phyloP scores from a whole-genome alignment of 2,329 filamentous ascomycete species.

The Ophiobolus disseminans region DNA sequence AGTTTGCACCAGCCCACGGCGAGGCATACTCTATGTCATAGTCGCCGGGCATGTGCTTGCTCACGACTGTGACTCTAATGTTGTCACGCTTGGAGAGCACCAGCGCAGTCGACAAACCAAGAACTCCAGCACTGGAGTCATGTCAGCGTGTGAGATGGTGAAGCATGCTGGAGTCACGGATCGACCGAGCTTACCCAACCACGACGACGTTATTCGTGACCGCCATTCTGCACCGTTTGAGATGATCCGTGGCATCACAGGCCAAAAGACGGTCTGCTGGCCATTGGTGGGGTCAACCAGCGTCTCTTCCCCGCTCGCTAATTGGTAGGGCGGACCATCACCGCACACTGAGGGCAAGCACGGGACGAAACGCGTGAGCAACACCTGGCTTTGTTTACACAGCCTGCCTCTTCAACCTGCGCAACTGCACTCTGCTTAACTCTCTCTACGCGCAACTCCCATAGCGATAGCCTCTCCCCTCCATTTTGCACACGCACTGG shows the following conservation, averaged over 20 bases:
- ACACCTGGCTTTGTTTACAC: conserved; percentile 28
- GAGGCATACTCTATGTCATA: conserved; percentile 91
- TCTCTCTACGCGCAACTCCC: background rate
- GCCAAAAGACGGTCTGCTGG: conserved; percentile 5
- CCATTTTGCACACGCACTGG: conserved; percentile 2
- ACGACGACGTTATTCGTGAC: conserved; percentile 52
- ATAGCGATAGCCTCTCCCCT: no score
- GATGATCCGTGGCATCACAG: conserved; percentile 8
- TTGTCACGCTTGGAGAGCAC: conserved; percentile 63
- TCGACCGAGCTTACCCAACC: conserved; percentile 53
- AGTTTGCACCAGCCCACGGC: conserved; percentile 86
- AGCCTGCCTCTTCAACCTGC: no score
- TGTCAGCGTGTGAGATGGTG: background rate
- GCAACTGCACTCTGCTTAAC: background rate
- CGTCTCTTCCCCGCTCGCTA: conserved; percentile 18
- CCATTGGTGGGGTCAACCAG: conserved; percentile 18
- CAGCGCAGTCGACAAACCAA: conserved; percentile 70
- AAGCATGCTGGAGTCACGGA: background rate
- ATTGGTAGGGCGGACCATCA: conserved; percentile 13
- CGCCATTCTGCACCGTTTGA: conserved; percentile 14
- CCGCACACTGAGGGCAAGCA: conserved; percentile 15
- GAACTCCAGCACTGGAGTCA: conserved; percentile 65
- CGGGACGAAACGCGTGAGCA: conserved; percentile 32
- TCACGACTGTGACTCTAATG: conserved; percentile 72
- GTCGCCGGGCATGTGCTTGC: conserved; percentile 92